Percentiles rank a stretch among this genome's conserved stretches.
Conservation (phyloP, 2,329 filamentous ascomycete genomes). For the Metarhizium sp. region DNA sequence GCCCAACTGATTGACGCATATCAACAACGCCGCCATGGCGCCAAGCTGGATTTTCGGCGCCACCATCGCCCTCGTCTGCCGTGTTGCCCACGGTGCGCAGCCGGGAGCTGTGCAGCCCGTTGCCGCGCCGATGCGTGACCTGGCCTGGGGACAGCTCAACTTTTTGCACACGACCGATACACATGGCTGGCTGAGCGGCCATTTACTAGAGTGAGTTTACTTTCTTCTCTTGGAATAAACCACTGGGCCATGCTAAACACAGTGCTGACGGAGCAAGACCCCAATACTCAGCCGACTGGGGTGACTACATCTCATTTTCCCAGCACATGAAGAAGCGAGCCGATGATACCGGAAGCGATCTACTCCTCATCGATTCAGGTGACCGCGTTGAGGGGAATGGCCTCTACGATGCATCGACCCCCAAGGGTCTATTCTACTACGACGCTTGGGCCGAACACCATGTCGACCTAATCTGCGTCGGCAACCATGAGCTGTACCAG, state of each 20-base stretch:
- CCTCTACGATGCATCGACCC: slow-evolving; percentile 79
- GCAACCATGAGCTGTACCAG: slow-evolving; percentile 94
- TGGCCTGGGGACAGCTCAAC: slow-evolving; percentile 91
- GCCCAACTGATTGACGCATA: neutral
- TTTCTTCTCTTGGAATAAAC: neutral
- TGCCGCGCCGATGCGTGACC: slow-evolving; percentile 69
- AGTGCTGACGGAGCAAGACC: slow-evolving; percentile 38
- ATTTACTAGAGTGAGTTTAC: slow-evolving; percentile 68
- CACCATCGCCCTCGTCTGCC: slow-evolving; percentile 17
- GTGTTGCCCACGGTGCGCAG: slow-evolving; percentile 47
- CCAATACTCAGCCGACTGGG: slow-evolving; percentile 94
- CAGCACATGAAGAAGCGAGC: slow-evolving; percentile 71
- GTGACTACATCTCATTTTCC: slow-evolving; percentile 92
- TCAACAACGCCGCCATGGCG: slow-evolving; percentile 14
- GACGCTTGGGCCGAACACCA: slow-evolving; percentile 76
- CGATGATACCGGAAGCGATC: slow-evolving; percentile 68
- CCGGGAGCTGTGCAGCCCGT: slow-evolving; percentile 72
- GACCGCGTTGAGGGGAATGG: slow-evolving; percentile 92
- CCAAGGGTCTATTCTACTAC: slow-evolving; percentile 82
- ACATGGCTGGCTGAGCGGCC: slow-evolving; percentile 91
- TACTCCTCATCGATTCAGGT: slow-evolving; percentile 91
- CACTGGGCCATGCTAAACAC: neutral
- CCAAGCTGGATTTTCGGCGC: slow-evolving; percentile 15
- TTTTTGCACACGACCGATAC: slow-evolving; percentile 96
- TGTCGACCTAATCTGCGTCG: slow-evolving; percentile 76